Evolutionary conservation across 805 yeast species (phyloP).

Genomic region (Vanderwaltozyma yarrowii): DNA sequence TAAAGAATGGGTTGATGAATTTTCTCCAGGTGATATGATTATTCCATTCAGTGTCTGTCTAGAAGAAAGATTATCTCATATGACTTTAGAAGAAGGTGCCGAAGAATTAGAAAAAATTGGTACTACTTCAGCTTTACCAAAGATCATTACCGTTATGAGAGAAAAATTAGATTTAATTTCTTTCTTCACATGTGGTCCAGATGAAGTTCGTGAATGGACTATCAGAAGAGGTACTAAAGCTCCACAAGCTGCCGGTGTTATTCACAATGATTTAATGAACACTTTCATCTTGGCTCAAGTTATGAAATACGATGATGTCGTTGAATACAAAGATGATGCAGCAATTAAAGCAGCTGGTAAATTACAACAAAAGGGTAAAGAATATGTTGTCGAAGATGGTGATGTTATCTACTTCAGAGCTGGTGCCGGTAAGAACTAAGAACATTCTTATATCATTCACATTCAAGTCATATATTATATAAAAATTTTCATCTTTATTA

Average conservation of each 20-base stretch:
- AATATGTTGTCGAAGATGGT: conserved; percentile 89
- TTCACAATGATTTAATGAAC: conserved; percentile 89
- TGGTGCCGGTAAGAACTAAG: conserved; percentile 75
- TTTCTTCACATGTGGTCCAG: conserved; percentile 92
- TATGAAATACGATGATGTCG: conserved; percentile 71
- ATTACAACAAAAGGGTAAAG: conserved; percentile 85
- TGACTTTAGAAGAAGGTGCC: conserved; percentile 75
- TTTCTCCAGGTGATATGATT: conserved; percentile 83
- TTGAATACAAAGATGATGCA: conserved; percentile 71
- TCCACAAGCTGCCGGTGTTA: conserved; percentile 98
- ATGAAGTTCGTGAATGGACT: conserved; percentile 98
- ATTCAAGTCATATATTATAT: no score
- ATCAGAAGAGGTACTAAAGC: conserved; percentile 85
- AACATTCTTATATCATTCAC: no score
- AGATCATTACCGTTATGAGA: conserved; percentile 81
- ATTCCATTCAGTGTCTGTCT: conserved; percentile 88
- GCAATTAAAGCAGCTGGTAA: conserved; percentile 83
- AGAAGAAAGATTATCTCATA: conserved; percentile 83
- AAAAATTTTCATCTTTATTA: no score
- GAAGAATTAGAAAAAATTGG: conserved; percentile 68
- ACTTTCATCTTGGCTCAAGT: conserved; percentile 93
- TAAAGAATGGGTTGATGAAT: conserved; percentile 72
- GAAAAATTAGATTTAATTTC: conserved; percentile 76
- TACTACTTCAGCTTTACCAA: conserved; percentile 73
- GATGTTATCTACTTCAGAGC: conserved; percentile 88